Evolutionary conservation across 2,329 filamentous ascomycete species (phyloP).

Genomic region (Exophiala lecanii-corni): DNA sequence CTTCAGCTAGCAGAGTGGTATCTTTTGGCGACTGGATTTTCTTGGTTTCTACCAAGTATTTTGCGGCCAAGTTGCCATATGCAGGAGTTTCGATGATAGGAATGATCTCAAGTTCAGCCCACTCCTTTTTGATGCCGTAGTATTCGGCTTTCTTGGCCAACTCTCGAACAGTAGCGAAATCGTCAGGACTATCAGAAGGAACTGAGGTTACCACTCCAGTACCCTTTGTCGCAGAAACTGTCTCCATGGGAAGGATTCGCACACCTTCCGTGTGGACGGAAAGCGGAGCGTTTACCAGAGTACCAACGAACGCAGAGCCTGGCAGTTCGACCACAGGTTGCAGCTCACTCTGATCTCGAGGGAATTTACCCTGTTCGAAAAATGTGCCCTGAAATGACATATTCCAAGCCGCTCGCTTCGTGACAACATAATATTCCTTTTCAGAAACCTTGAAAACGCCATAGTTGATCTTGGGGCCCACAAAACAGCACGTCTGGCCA

Average conservation of each 20-base stretch:
- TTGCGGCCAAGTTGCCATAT: constrained; percentile 80
- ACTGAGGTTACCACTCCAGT: constrained; percentile 96
- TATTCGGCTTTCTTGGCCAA: constrained; percentile 92
- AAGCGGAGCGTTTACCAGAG: constrained; percentile 83
- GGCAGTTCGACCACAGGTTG: constrained; percentile 69
- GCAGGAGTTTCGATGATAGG: constrained; percentile 86
- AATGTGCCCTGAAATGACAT: constrained; percentile 94
- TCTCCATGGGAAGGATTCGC: constrained; percentile 90
- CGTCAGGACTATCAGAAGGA: constrained; percentile 91
- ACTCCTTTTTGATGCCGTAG: constrained; percentile 94
- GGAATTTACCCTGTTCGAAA: constrained; percentile 47
- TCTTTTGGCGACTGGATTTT: constrained; percentile 98
- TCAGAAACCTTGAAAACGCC: constrained; percentile 73
- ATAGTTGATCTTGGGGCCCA: constrained; percentile 84
- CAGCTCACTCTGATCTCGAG: constrained; percentile 62
- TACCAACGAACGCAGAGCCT: constrained; percentile 78
- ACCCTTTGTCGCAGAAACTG: constrained; percentile 85
- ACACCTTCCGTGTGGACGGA: constrained; percentile 80
- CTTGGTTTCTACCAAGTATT: constrained; percentile 78
- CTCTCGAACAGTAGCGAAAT: constrained; percentile 84
- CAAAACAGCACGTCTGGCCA: constrained; percentile 92
- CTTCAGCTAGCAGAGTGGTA: constrained; percentile 80
- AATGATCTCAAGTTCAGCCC: constrained; percentile 84
- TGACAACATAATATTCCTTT: constrained; percentile 73
- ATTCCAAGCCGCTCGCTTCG: constrained; percentile 79